These are phyloP conservation scores for Epichloe coenophiala DNA, from an alignment of 2,329 filamentous ascomycete species.

Conservation along the genomic window DNA sequence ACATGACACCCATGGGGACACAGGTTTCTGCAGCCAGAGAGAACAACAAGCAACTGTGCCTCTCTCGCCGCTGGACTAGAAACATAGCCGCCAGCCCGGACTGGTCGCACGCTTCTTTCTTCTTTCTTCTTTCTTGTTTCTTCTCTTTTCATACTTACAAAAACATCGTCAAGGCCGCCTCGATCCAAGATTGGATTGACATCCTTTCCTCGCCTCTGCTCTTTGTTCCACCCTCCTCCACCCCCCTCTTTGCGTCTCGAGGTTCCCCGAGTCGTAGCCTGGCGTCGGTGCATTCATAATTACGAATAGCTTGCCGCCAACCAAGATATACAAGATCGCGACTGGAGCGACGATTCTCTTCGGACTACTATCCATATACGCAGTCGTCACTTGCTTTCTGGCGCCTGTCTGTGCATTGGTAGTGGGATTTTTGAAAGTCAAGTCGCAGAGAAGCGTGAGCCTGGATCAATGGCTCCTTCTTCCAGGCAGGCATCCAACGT, in stretches of 20 bases:
- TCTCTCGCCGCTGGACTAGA: background rate
- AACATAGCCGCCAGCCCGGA: background rate
- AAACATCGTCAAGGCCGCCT: constrained; percentile 14
- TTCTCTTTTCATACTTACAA: constrained; percentile 13
- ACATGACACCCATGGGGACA: background rate
- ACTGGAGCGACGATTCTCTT: no score
- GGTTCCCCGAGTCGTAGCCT: no score
- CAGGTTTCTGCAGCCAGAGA: background rate
- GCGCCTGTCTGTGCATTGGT: background rate
- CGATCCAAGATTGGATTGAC: no score
- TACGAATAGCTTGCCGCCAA: background rate
- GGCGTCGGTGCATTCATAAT: background rate
- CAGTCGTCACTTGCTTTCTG: no score
- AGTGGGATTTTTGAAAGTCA: background rate
- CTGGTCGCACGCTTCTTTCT: background rate
- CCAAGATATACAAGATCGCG: no score
- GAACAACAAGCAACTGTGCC: constrained; percentile 10
- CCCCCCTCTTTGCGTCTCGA: background rate
- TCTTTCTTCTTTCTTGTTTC: no score
- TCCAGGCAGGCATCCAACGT: constrained; percentile 42
- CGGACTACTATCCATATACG: no score
- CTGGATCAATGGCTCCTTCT: constrained; percentile 33
- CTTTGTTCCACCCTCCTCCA: background rate
- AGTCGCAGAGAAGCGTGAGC: constrained; percentile 8
- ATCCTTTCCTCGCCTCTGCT: background rate